Evolutionary conservation across 306 rosid genomes (phyloP), one percentile per base, ranked within the genome.

Genomic region (Pachyrhizus erosus): DNA sequence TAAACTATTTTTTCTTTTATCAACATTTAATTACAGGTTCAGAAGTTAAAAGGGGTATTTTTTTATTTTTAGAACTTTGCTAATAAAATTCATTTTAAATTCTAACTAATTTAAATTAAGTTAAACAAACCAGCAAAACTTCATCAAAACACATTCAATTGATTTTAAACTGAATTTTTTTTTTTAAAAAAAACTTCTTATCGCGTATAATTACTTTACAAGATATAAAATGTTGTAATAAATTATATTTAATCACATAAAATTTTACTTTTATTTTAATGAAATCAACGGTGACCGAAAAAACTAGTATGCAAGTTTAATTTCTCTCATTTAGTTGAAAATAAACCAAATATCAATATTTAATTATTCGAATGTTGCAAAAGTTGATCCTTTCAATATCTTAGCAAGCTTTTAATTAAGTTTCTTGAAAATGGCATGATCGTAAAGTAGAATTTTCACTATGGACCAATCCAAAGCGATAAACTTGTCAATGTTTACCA

Each of bases 351-450:
- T 11, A 42, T 48, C 20, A 33, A 31, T 7, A 64, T 17, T 71
- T 26, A 7, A 24, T 27, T 48, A 4, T 17, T 12, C 5, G 17
- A 39, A 37, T 57, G 27, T 75, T 20, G 52, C 24, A 37, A 37
- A 37, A 37, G 23, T 57, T 75, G 66, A 11, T 21, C 39, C 49
- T 14, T 75, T 57, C 40, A 37, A 58, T 57, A 29, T 75, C 40
- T 75, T 51, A 18, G 7, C 46, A 18, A 29, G 49, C 20, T 10
- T n/a, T 52, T n/a, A 23, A 70, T 7, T 24, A 11, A 10, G 7
- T 72, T 4, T 72, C 37, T 75, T 75, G 79, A 55, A 12, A 40
- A 43, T 60, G 70, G 52, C 42, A 60, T 7, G 11, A 46, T 45
- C 7, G 13, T 64, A 20, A 77, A 14, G 49, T 45, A 18, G 20